phyloP scores from a whole-genome alignment of 2,329 filamentous ascomycete species.

The Fusarium bactridioides region DNA sequence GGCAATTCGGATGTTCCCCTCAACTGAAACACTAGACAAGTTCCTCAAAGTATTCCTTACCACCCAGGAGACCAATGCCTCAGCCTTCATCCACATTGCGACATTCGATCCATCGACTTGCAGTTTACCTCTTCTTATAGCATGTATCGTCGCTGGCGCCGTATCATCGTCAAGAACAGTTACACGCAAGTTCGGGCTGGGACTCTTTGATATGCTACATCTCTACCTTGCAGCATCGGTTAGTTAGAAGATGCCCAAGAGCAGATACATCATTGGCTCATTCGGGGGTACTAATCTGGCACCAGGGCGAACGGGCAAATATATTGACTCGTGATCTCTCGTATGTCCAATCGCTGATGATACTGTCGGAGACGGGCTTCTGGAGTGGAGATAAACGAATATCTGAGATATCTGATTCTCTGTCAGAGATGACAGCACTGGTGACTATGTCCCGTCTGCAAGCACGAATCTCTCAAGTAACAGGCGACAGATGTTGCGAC shows the following conservation, averaged over 20 bases:
- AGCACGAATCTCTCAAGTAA: background rate
- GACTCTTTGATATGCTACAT: background rate
- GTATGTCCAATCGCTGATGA: background rate
- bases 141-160: background rate
- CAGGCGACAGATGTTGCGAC: background rate
- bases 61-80: background rate
- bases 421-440: background rate
- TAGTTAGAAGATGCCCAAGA: background rate
- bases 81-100: background rate
- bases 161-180: background rate
- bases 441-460: fast-evolving
- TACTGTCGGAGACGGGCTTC: background rate
- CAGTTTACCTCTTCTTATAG: background rate
- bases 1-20: background rate
- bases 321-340: background rate
- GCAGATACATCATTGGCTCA: too few species aligned
- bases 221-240: background rate
- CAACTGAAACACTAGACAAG: background rate
- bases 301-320: background rate
- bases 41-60: background rate
- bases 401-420: background rate
- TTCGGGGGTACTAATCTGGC: background rate
- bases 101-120: background rate
- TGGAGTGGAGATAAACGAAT: background rate
- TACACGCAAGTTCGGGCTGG: background rate